These are phyloP conservation scores for Podospora australis DNA, from an alignment of 495 filamentous ascomycete genomes.

Conservation along the genomic window DNA sequence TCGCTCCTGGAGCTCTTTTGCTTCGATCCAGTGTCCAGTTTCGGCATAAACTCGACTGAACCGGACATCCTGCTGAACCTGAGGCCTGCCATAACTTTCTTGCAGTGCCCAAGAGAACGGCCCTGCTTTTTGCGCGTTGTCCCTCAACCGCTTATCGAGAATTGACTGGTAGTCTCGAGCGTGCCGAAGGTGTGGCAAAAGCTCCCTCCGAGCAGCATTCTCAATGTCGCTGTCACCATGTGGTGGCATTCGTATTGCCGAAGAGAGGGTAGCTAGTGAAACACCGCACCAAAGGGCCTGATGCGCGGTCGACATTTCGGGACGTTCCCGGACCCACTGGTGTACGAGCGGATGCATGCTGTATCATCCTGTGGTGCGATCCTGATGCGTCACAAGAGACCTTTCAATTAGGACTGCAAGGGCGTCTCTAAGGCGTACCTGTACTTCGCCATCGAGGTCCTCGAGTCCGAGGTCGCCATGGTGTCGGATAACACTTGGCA, in stretches of 20 bases:
- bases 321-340: constrained; percentile 5
- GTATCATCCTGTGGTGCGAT: background rate
- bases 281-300: constrained; percentile 8
- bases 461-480: background rate
- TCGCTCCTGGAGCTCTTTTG: background rate
- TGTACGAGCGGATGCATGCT: constrained; percentile 9
- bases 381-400: constrained; percentile 2
- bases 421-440: constrained; percentile 1
- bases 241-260: background rate
- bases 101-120: constrained; percentile 1
- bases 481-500: background rate
- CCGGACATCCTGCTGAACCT: constrained; percentile 1
- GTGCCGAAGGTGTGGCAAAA: constrained; percentile 6
- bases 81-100: background rate
- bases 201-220: background rate
- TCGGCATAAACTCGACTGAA: constrained; percentile 8
- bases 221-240: background rate
- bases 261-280: background rate
- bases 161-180: constrained; percentile 1
- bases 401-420: background rate
- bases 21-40: background rate
- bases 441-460: constrained; percentile 2
- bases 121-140: background rate
- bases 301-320: constrained; percentile 4
- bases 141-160: background rate